Percentiles rank a stretch among this genome's conserved stretches.
These are phyloP conservation scores for Verruconis gallopava DNA, from an alignment of 2,329 filamentous ascomycete genomes.

Conservation along the genomic window DNA sequence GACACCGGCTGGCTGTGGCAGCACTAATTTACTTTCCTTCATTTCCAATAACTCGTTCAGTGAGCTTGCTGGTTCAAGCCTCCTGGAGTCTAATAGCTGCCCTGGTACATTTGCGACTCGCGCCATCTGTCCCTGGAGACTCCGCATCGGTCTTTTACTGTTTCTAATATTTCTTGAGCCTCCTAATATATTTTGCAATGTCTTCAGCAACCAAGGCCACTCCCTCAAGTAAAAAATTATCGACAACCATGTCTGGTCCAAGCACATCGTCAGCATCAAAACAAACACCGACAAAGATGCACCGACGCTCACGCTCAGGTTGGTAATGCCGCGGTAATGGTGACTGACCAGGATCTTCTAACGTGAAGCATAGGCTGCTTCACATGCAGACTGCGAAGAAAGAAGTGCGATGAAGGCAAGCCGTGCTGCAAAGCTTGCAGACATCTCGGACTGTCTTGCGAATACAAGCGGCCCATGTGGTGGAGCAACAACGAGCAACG, in stretches of 20 bases:
- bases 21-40: conserved; percentile 10
- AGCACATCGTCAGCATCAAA: conserved; percentile 40
- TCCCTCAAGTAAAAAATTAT: conserved; percentile 30
- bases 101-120: conserved; percentile 8
- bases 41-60: conserved; percentile 1
- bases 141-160: conserved; percentile 2
- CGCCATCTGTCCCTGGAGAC: conserved; percentile 5
- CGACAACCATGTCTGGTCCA: conserved; percentile 33
- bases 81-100: conserved; percentile 9
- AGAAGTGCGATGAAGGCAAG: conserved; percentile 58
- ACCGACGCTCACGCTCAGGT: conserved; percentile 91
- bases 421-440: conserved; percentile 51
- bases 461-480: conserved; percentile 95
- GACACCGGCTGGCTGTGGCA: conserved; percentile 10
- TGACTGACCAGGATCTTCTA: conserved; percentile 16
- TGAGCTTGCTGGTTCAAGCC: conserved; percentile 10
- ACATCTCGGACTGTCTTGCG: conserved; percentile 71
- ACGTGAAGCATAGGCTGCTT: conserved; percentile 43
- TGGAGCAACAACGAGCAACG: conserved; percentile 89
- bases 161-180: neutral
- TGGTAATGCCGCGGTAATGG: conserved; percentile 29
- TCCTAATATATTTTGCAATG: conserved; percentile 8
- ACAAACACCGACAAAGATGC: conserved; percentile 65
- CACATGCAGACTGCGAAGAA: conserved; percentile 53
- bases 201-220: conserved; percentile 12